Conservation (phyloP, 495 filamentous ascomycete genomes). For the Letharia lupina region DNA sequence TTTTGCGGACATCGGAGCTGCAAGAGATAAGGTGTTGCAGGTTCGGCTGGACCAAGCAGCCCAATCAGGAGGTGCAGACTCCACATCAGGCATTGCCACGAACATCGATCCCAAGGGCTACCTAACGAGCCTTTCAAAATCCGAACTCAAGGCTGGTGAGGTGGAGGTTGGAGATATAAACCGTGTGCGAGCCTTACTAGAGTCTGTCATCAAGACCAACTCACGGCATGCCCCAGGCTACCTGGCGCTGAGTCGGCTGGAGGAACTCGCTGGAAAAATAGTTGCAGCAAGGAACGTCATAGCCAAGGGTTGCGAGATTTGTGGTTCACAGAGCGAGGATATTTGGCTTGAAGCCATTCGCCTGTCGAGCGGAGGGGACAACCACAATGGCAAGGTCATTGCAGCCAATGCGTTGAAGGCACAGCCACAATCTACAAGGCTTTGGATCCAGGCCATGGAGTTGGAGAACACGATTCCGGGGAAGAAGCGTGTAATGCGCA, state of each 20-base stretch:
- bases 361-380: conserved; percentile 56
- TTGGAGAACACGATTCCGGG: conserved; percentile 70
- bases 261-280: conserved; percentile 84
- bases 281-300: conserved; percentile 80
- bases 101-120: conserved; percentile 95
- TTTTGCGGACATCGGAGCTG: conserved; percentile 95
- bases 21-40: conserved; percentile 85
- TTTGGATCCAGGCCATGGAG: conserved; percentile 95
- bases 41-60: conserved; percentile 87
- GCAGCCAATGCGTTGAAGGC: conserved; percentile 88
- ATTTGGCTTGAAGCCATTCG: conserved; percentile 93
- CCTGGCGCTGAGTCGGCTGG: conserved; percentile 88
- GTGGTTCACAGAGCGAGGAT: conserved; percentile 80
- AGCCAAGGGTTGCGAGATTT: conserved; percentile 75
- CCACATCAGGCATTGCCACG: conserved; percentile 69
- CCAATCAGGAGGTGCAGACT: conserved; percentile 53
- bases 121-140: conserved; percentile 76
- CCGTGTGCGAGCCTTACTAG: conserved; percentile 82
- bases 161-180: conserved; percentile 90
- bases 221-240: conserved; percentile 92
- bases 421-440: conserved; percentile 75
- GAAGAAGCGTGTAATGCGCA: conserved; percentile 83
- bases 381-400: conserved; percentile 88
- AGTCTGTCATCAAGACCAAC: conserved; percentile 93
- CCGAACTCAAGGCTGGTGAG: conserved; percentile 67